Base-by-base conservation (phyloP, 352 stramenopile genomes). In the Pythium vanterpoolii region DNA sequence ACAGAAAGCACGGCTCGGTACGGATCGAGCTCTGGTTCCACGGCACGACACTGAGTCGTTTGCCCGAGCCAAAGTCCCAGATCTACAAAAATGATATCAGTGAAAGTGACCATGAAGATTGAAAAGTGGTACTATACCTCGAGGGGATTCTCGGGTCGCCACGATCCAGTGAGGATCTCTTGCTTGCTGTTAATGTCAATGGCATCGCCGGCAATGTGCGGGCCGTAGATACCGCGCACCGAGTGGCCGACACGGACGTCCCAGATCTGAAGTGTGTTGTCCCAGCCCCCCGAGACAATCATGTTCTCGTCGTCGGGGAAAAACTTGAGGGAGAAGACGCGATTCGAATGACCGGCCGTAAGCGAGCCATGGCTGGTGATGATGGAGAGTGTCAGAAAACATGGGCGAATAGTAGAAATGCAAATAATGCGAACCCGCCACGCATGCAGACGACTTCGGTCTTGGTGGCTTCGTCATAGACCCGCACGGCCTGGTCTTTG, bases 181-280 rank as follows among this genome's bases (percentile, higher is more conserved):
- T 83, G 78, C 9, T 73, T 61, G 30, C 62, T 34, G 58, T 89
- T 92, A 66, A 92, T 87, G 46, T 92, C 82, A 43, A 92, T 82
- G 4, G 82, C 76, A 34, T 92, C 82, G 26, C 82, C 82, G 10
- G 82, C 82, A 21, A 97, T 81, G 48, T 97, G 89, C n/a, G 90
- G 90, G 0, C 90, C 90, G 62, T 95, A 97, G 62, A 97, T 95
- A 28, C 78, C 81, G 33, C 86, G 86, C 34, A 96, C 89, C 5
- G 88, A 91, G 64, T 95, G 69, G n/a, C 87, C 89, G 6, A 72
- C 76, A 31, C 90, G 79, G 24, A 91, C 59, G 55, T 97, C 90
- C 90, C 90, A 97, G 64, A 97, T 95, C 75, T 97, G 90, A 2
- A 97, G 64, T 36, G 88, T 97, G 79, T 97, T 97, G 67, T 97